Base-by-base conservation (phyloP, 805 yeast genomes). In the Yamadazyma akitaensis region DNA sequence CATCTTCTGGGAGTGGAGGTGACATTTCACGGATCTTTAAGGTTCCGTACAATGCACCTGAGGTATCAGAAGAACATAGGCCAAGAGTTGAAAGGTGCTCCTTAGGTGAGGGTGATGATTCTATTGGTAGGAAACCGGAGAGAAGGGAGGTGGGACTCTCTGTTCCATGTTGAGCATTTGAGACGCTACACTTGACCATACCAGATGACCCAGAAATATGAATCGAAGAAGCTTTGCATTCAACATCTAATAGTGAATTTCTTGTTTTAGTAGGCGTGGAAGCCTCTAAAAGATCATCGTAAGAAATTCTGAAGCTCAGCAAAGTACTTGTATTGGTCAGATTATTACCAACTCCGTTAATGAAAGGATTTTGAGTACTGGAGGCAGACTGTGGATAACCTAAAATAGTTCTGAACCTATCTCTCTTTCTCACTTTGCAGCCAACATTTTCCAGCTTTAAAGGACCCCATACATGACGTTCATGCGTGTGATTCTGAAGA, bases 141-240 rank as follows among this genome's bases (percentile, higher is more conserved):
- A 33, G 41, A 38, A 38, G 41, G 5, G 41, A 38, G 19, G 41
- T 38, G 7, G 40, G 18, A 21, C 28, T 24, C 14, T 10, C 30
- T 21, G 41, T 11, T 12, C 12, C 32, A 11, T 13, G 32, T 33
- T 10, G 3, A 16, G 11, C 37, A 16, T 5, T 13, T 4, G 19
- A 17, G 37, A 16, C 18, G 3, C 6, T 17, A 17, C 28, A 36
- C n/a, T 18, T 36, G 10, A 18, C 28, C n/a, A 36, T 5, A 19
- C 26, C 16, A 19, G 41, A 14, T 21, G 31, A 28, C 12, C 9
- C n/a, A 5, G 12, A 11, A 12, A 28, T 3, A 12, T 28, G 32
- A 28, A 11, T 28, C 9, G 32, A 28, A 28, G n/a, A 11, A 4
- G 10, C n/a, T 9, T 13, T 28, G 32, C 9, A 11, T 28, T 28